phyloP scores from a whole-genome alignment of 805 yeast species.

The Kazachstania bromeliacearum region DNA sequence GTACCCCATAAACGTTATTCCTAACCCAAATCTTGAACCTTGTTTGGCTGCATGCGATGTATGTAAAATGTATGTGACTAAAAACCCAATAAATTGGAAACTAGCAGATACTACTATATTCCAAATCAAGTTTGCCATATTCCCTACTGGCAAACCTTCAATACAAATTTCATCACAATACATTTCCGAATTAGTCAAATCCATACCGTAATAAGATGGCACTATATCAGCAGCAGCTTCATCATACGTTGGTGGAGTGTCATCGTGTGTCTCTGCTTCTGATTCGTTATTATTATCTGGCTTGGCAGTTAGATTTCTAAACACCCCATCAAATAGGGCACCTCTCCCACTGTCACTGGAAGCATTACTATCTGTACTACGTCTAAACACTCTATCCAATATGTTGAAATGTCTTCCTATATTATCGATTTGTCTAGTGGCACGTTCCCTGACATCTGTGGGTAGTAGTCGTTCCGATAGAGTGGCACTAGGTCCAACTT shows the following conservation, averaged over 20 bases:
- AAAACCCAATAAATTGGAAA: slow-evolving; percentile 88
- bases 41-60: slow-evolving; percentile 96
- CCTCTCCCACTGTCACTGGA: slow-evolving; percentile 10
- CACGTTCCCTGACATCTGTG: slow-evolving; percentile 12
- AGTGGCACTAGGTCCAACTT: no score
- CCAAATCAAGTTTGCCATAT: slow-evolving; percentile 82
- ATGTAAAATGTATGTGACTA: slow-evolving; percentile 81
- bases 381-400: slow-evolving; percentile 31
- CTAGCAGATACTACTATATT: slow-evolving; percentile 80
- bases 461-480: slow-evolving; percentile 7
- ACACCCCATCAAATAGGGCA: slow-evolving; percentile 67
- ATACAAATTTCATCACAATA: slow-evolving; percentile 84
- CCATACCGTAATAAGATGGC: slow-evolving; percentile 94
- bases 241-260: slow-evolving; percentile 77
- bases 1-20: slow-evolving; percentile 67
- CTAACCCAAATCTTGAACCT: slow-evolving; percentile 89
- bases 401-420: slow-evolving; percentile 34
- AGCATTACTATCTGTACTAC: slow-evolving; percentile 9
- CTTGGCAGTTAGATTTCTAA: slow-evolving; percentile 83
- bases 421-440: slow-evolving; percentile 15
- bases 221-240: slow-evolving; percentile 91
- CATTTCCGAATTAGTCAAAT: slow-evolving; percentile 48
- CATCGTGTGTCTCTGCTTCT: slow-evolving; percentile 32
- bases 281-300: slow-evolving; percentile 45
- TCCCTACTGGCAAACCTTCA: slow-evolving; percentile 94